These are phyloP conservation scores for Porodaedalea pini DNA, from an alignment of 1,284 basidiomycete genomes.

Conservation along the genomic window DNA sequence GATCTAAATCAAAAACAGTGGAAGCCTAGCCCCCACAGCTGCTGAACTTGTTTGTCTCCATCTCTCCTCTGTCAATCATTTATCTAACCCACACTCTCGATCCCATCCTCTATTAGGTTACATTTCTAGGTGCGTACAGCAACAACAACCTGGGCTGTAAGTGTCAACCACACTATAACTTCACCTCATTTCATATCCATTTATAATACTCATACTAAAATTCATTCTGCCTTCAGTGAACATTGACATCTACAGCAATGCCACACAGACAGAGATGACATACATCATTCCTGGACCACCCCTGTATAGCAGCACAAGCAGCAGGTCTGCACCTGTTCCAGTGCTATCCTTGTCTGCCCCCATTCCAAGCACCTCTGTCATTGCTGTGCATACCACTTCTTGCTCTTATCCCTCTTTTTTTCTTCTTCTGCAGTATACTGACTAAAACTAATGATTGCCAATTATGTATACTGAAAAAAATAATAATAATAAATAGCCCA, in stretches of 20 bases:
- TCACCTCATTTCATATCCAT: neutral
- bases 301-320: conserved; percentile 28
- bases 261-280: conserved; percentile 39
- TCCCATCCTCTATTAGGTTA: conserved; percentile 24
- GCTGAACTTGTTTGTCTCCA: conserved; percentile 34
- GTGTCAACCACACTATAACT: conserved; percentile 26
- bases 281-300: conserved; percentile 43
- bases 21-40: conserved; percentile 40
- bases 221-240: conserved; percentile 23
- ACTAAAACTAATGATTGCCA: too few species aligned
- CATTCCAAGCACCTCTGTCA: conserved; percentile 7
- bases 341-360: conserved; percentile 12
- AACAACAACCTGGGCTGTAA: conserved; percentile 36
- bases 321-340: conserved; percentile 19
- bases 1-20: conserved; percentile 45
- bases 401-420: too few species aligned
- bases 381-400: neutral
- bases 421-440: neutral
- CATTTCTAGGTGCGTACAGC: conserved; percentile 49
- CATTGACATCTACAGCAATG: conserved; percentile 44
- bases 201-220: neutral
- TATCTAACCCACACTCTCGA: neutral
- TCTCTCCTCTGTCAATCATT: neutral
- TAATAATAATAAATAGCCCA: too few species aligned
- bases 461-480: too few species aligned